Evolutionary conservation across 2,329 filamentous ascomycete species (phyloP), one percentile per base, ranked within the genome.

Genomic region (Epichloe coenophiala): DNA sequence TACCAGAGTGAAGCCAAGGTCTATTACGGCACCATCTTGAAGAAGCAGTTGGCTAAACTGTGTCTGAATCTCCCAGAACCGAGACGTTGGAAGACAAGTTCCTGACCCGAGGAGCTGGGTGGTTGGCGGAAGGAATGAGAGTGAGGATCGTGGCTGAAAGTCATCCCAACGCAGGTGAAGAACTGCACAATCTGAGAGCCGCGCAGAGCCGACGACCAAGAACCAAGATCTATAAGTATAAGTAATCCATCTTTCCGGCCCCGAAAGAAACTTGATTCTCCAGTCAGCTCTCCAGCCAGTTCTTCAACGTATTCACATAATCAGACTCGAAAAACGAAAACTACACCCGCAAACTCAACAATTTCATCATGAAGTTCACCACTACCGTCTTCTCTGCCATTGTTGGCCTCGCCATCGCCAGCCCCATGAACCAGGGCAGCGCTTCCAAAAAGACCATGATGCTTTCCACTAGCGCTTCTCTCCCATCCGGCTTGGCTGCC

Each of bases 281-380:
- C 23, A 27, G 21, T 4, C 4, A 41, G 19, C 2, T 27, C 15
- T 5, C 19, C 27, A 36, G 23, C 23, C 23, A 42, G 19, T 6
- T 31, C 8, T 6, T 36, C 31, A 36, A 36, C 40, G 3, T 13
- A 31, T 19, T 33, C 19, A 21, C 35, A 40, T 17, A 31, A 36
- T 6, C 40, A 17, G 43, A 17, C 27, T 9, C 23, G 19, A 2
- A n/a, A 13, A n/a, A 31, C 3, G n/a, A 50, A 12, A 47, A 6
- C 3, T 13, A 23, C 27, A 31, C 27, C 3, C 27, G 8, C 27
- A 31, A 31, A 31, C 27, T 31, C 8, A 31, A 9, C 5, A 40
- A 39, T 11, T 36, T 5, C 35, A 47, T 31, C 45, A 47, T 47
- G 45, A 47, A 47, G 45, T 40, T 47, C 45, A 40, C 45, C 35